phyloP scores from a whole-genome alignment of 495 filamentous ascomycete species.

The Neurospora sublineolata region DNA sequence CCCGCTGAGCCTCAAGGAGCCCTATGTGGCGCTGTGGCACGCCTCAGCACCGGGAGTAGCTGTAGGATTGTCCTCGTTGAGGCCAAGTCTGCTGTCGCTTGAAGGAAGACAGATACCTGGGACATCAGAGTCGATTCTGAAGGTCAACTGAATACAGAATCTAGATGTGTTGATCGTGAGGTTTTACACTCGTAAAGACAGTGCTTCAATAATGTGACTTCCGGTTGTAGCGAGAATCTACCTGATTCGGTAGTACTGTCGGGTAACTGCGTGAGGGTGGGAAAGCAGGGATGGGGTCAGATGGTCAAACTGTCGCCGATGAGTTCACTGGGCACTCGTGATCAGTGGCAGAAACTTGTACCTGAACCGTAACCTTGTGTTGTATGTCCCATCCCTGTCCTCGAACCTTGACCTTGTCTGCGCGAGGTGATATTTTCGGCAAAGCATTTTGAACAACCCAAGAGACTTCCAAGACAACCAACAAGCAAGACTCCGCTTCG shows the following conservation, averaged over 20 bases:
- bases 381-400: not conserved
- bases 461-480: not conserved
- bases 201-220: not conserved
- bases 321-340: not conserved
- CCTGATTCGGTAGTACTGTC: not conserved
- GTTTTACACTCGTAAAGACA: not conserved
- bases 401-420: not conserved
- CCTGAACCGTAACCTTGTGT: not conserved
- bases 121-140: not conserved
- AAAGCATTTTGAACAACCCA: not conserved
- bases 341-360: not conserved
- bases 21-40: not conserved
- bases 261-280: not conserved
- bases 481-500: not conserved
- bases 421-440: not conserved
- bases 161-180: not conserved
- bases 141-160: not conserved
- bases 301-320: not conserved
- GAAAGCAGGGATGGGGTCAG: not conserved
- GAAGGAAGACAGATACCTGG: not conserved
- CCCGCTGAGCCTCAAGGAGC: not conserved
- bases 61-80: not conserved
- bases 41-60: not conserved
- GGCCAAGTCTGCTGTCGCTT: not conserved
- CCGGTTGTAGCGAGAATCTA: not conserved